Percentiles rank a stretch among this genome's conserved stretches.
phyloP scores from a whole-genome alignment of 2,329 filamentous ascomycete species.

The Monosporascus sp. region DNA sequence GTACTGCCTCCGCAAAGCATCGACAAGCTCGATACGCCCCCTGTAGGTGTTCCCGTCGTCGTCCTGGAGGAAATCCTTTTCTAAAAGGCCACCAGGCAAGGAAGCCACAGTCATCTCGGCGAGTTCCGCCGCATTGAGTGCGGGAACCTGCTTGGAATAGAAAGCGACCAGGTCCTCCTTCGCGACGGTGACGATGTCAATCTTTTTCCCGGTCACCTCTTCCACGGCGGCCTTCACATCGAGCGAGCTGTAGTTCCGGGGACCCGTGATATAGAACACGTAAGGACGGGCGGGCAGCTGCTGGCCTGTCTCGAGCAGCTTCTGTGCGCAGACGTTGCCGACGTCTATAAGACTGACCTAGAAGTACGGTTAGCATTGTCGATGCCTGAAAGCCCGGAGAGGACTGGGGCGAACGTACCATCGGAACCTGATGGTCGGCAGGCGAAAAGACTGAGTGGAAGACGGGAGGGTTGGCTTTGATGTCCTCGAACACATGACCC shows the following conservation, averaged over 20 bases:
- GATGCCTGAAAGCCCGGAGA: background rate
- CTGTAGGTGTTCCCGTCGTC: too few relatives aligned
- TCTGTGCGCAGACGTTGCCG: slow-evolving; percentile 17
- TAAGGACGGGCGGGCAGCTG: slow-evolving; percentile 14
- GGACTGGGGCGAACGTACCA: slow-evolving; percentile 16
- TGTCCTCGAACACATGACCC: slow-evolving; percentile 11
- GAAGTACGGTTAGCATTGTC: background rate
- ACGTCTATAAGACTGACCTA: slow-evolving; percentile 27
- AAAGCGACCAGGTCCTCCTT: slow-evolving; percentile 18
- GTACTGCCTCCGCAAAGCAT: too few relatives aligned
- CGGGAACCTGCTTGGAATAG: slow-evolving; percentile 17
- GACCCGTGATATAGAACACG: slow-evolving; percentile 17
- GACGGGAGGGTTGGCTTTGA: slow-evolving; percentile 13
- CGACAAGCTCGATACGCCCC: too few relatives aligned
- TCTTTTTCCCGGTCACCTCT: slow-evolving; percentile 18
- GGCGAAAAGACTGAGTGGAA: slow-evolving; percentile 24
- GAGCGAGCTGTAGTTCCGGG: slow-evolving; percentile 19
- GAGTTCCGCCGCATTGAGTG: slow-evolving; percentile 17
- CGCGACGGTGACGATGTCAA: slow-evolving; percentile 16
- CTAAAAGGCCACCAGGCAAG: slow-evolving; percentile 20
- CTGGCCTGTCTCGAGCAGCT: slow-evolving; percentile 10
- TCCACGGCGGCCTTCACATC: slow-evolving; percentile 25
- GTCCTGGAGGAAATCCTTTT: slow-evolving; percentile 8
- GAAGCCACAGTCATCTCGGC: slow-evolving; percentile 21
- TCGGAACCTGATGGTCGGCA: slow-evolving; percentile 24